Base-by-base conservation (phyloP, 179 eudicot species). In the Beta macrorhiza region DNA sequence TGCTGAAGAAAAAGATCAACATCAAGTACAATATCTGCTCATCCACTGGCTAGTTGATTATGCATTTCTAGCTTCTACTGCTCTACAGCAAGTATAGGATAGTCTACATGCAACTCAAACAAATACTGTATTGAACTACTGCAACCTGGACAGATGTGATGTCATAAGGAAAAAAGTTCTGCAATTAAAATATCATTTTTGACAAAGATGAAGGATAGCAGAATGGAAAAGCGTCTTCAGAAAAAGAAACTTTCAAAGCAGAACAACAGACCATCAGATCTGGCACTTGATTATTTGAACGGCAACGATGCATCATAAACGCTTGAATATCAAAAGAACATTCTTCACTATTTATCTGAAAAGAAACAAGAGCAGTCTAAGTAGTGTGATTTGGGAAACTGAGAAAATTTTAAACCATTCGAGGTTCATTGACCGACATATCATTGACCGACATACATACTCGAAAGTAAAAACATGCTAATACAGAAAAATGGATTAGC, bases 301-400 rank as follows among this genome's bases (percentile, higher is more conserved):
- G 93, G 75, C 94, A 90, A 62, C 97, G 92, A 86, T 93, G 91
- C 91, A 86, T 90, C 83, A 93, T 78, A 81, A 94, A 94, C 74
- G 97, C 97, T 90, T 93, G 97, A 73, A 83, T 80, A 82, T 91
- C 90, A 88, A 93, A 94, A 83, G 87, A 92, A 78, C 89, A 89
- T 77, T 87, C 91, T n/a, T 88, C 86, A 57, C 90, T 87, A 84
- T 90, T 89, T 88, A 90, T 97, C 97, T 93, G 83, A 58, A 51
- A 79, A 15, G 58, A 70, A 69, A 76, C 67, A 70, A 44, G 17
- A 79, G 65, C 58, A 83, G 67, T 79, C 74, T 20, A 32, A 61
- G 20, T 25, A 53, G 51, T 55, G 53, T 16, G 14, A 14, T 20
- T 12, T 56, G 37, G 16, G 19, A 2, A 20, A 9, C n/a, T 59